Base-by-base conservation (phyloP, 2,329 filamentous ascomycete species). In the Exophiala mesophila region DNA sequence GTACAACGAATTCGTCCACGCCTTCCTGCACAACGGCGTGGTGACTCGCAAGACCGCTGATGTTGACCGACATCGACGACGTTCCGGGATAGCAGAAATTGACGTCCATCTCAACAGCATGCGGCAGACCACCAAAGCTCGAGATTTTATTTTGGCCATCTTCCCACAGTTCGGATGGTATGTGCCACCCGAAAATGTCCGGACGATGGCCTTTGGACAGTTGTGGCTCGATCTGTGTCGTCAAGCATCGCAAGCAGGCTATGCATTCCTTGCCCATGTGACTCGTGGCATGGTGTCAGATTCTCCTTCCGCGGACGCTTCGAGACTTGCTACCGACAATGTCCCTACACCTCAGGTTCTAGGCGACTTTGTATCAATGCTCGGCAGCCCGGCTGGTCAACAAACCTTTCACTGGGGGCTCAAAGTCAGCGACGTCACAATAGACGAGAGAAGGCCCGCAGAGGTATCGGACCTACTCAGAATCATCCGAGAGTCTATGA, bases 121-220 rank as follows among this genome's bases (percentile, higher is more conserved):
- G 9, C 15, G 38, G 10, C 18, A 3, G 18, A 23, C 38, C 16
- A 34, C n/a, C 12, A 41, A 41, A 20, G 18, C 29, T 8, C 15
- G 38, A 13, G 38, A 41, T 19, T 33, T 41, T 29, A 34, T 41
- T 13, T 20, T 41, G 7, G 29, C 28, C 9, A 41, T 20, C 18
- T 33, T 41, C 28, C 16, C 38, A 9, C 38, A 41, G 13, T 41
- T 21, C 16, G 29, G 19, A 12, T 41, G 38, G 38, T 41, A 41
- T 17, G 34, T 7, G 8, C 9, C 21, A 5, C 38, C 37, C 5
- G 10, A 16, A n/a, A 21, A 32, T 20, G 38, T 19, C 17, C 28
- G 17, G 3, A 7, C 23, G 6, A 26, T 26, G 23, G 12, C 23
- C 6, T 26, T 26, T 26, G 23, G 23, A 7, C 7, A 26, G 12